These are phyloP conservation scores for Ogataea degrootiae DNA, from an alignment of 805 yeast species.

Conservation along the genomic window DNA sequence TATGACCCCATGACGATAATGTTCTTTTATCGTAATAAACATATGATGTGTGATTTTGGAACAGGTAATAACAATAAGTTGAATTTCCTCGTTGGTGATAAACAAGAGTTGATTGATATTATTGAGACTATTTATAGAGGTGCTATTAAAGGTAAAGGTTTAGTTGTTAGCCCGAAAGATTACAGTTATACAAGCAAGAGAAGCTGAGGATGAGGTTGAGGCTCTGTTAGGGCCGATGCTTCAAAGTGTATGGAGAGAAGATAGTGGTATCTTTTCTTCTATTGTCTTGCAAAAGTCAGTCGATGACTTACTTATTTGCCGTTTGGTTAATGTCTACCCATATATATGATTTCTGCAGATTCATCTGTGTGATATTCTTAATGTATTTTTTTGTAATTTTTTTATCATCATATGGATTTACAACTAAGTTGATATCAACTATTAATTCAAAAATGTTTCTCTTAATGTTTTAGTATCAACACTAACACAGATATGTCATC, in stretches of 20 bases:
- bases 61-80: constrained; percentile 96
- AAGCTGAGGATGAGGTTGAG: neutral
- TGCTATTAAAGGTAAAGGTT: constrained; percentile 87
- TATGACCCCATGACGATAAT: constrained; percentile 88
- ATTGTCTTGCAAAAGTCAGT: neutral
- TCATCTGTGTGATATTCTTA: no score
- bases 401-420: no score
- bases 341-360: neutral
- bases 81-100: constrained; percentile 71
- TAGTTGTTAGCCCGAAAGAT: constrained; percentile 80
- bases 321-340: neutral
- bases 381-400: no score
- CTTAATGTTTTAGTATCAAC: no score
- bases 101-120: constrained; percentile 88
- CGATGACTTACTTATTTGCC: neutral
- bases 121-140: constrained; percentile 87
- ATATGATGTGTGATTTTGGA: constrained; percentile 98
- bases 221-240: neutral
- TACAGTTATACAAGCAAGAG: constrained; percentile 37
- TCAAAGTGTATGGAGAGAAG: neutral
- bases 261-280: neutral
- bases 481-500: no score
- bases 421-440: no score
- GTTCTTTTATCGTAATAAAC: constrained; percentile 91
- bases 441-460: no score